These are phyloP conservation scores for Pseudisothecium myosuroides DNA, from an alignment of 225 moss, liverwort and hornwort genomes.

Conservation along the genomic window DNA sequence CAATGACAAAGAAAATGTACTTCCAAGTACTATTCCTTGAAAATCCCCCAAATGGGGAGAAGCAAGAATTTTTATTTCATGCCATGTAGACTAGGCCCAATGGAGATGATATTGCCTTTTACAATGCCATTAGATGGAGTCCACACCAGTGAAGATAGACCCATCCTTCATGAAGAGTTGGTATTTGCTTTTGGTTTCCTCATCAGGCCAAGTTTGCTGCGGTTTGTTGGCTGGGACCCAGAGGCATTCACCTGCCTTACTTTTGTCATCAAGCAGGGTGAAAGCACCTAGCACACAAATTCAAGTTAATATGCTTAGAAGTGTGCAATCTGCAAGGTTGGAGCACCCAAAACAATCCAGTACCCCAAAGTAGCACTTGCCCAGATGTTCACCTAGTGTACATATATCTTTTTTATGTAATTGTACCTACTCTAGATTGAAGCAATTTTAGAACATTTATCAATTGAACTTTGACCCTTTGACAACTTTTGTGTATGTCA, in stretches of 20 bases:
- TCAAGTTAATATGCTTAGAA: background rate
- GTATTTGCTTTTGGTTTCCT: background rate
- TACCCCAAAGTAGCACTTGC: background rate
- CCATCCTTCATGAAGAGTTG: slow-evolving; percentile 1
- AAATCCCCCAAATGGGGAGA: background rate
- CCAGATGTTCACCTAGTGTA: background rate
- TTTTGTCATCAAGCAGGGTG: slow-evolving; percentile 3
- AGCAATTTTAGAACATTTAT: too few species aligned
- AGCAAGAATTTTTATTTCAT: background rate
- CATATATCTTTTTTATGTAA: too few species aligned
- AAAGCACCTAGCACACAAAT: background rate
- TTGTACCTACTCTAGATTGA: background rate
- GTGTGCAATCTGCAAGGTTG: background rate
- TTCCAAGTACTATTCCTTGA: background rate
- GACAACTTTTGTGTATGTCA: background rate
- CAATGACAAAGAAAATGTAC: background rate
- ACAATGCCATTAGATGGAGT: background rate
- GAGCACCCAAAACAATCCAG: background rate
- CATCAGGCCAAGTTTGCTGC: slow-evolving; percentile 1
- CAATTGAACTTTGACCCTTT: background rate
- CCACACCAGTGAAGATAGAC: background rate
- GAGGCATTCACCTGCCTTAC: slow-evolving; percentile 4
- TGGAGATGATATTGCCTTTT: background rate
- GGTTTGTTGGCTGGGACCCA: slow-evolving; percentile 3
- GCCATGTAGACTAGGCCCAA: too few species aligned